Evolutionary conservation across 805 yeast genomes (phyloP), one percentile per base, ranked within the genome.

Genomic region (Candida schatavii): DNA sequence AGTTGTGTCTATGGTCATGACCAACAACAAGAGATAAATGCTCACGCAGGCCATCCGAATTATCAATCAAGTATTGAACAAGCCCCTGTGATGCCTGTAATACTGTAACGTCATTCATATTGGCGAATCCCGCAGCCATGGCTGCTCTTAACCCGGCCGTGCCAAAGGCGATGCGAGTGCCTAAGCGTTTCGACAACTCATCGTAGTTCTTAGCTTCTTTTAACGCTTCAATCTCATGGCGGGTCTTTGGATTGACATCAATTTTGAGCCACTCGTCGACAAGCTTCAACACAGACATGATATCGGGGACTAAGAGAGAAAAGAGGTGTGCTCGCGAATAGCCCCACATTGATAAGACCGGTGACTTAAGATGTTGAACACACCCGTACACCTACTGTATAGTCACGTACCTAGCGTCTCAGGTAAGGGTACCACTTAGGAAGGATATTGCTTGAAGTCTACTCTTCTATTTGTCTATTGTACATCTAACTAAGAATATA

Each of bases 21-120:
- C 98, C 98, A 31, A 91, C 67, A 0, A 89, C 96, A 14, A 87
- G 71, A 57, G 76, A 38, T 27, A 40, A 32, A 13, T 18, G 5
- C 19, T 31, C 35, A 34, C 32, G 11, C 46, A 48, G 9, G 11
- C 19, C 21, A n/a, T 31, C 43, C 15, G 31, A 37, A 59, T 41
- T 52, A 32, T 51, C 54, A 3, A 57, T 54, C 5, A 75, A 41
- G 52, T 83, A 83, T 37, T 60, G 58, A 0, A 88, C 81, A 15
- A 86, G 62, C 1, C 95, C 96, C 52, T 88, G 96, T 0, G 97
- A 81, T 0, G 98, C 90, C 65, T 91, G 98, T 35, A 88, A 56
- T 1, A 91, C 85, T 0, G 97, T 88, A 14, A 91, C 83, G 47
- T 83, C 84, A 61, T 93, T 91, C 91, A 93, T 85, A 50, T 89